Evolutionary conservation across 2,329 filamentous ascomycete genomes (phyloP).

Genomic region (Aspergillus tanneri): DNA sequence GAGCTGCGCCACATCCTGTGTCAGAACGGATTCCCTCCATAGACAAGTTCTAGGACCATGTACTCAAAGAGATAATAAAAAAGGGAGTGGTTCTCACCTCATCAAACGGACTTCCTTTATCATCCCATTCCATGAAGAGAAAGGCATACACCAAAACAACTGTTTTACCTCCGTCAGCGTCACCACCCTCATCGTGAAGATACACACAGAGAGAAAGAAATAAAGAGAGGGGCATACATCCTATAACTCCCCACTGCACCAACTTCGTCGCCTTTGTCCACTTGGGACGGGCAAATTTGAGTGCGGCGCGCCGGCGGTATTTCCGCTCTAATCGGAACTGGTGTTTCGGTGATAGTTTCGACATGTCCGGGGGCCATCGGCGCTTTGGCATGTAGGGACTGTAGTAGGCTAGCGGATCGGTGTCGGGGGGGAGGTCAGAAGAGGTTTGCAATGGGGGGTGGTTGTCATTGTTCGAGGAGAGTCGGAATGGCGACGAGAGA

Average conservation of each 20-base stretch:
- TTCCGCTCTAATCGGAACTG: constrained; percentile 68
- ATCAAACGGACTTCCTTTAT: constrained; percentile 42
- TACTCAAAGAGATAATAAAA: no score
- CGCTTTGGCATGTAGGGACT: constrained; percentile 62
- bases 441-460: no score
- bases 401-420: constrained; percentile 38
- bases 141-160: constrained; percentile 45
- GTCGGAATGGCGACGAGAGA: constrained; percentile 18
- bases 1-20: constrained; percentile 25
- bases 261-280: constrained; percentile 60
- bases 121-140: constrained; percentile 48
- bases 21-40: background rate
- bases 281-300: constrained; percentile 60
- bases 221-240: constrained; percentile 43
- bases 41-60: no score
- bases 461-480: constrained; percentile 19
- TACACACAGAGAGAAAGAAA: background rate
- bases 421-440: constrained; percentile 4
- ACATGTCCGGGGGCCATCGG: constrained; percentile 65
- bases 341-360: constrained; percentile 61
- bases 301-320: constrained; percentile 60
- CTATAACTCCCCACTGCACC: constrained; percentile 55
- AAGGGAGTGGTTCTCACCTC: no score
- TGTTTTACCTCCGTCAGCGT: constrained; percentile 16
- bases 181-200: background rate